Base-by-base conservation (phyloP, 2,329 filamentous ascomycete genomes). In the Aureobasidium uvarum region DNA sequence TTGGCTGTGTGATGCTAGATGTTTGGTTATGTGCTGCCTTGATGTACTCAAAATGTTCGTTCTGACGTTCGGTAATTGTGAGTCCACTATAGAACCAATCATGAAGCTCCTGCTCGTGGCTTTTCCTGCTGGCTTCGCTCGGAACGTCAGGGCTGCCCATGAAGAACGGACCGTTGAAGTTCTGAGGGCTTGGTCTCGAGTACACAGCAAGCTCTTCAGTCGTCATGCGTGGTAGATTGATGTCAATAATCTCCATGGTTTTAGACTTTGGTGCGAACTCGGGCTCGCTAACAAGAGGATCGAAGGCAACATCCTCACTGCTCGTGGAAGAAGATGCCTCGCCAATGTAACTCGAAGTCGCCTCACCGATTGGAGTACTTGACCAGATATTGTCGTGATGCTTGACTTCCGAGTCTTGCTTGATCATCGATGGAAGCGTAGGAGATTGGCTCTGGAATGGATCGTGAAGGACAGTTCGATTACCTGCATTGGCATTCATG, bases 61-160 rank as follows among this genome's bases (percentile, higher is more conserved):
- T 69, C 50, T 76, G 74, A 25, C 75, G 74, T 38, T 71, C 66
- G 51, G 73, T 71, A 14, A 69, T 73, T 45, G 67, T 73, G 46
- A 71, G 70, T 8, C 68, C 69, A 18, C 69, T 74, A 68, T 75
- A 46, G 28, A 64, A 80, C 79, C 79, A 81, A n/a, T 75, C 72
- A n/a, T 68, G 62, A 7, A 81, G 70, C 62, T 77, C 74, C 33
- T 77, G 71, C 28, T 76, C 74, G 20, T 74, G 71, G n/a, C 67
- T 69, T 38, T 71, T 68, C 13, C 67, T 71, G 51, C 28, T 58
- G 23, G 70, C 52, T 6, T 71, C 67, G 6, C 73, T 68, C 13
- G 69, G 69, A 7, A 43, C 48, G 14, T 45, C 33, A 6, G 68
- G 69, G 2, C 69, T 69, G 28, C 72, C 72, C 3, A 71, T 69